Base-by-base conservation (phyloP, 495 filamentous ascomycete genomes). In the Penicillium chermesinum region DNA sequence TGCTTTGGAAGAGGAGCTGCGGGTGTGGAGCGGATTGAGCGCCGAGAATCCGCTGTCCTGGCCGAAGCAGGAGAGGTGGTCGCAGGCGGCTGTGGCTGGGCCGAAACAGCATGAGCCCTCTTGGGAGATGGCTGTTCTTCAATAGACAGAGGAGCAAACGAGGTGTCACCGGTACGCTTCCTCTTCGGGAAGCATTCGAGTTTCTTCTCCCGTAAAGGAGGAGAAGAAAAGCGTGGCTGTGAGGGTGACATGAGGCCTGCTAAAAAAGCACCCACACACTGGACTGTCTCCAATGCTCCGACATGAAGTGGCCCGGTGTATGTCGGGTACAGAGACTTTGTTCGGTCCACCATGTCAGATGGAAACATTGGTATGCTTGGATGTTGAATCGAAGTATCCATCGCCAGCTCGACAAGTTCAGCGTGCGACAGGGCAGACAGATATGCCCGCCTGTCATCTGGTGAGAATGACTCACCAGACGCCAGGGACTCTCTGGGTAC, bases 281-380 rank as follows among this genome's bases (percentile, higher is more conserved):
- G 38, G 20, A 7, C 4, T 20, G 17, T 40, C 38, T 44, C 13
- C 34, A 18, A 3, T 7, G 16, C 10, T 34, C 13, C 3, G 41
- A 4, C 2, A 27, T 10, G 9, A n/a, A 25, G 25, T 7, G 17
- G 41, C 22, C 18, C 15, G 14, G 25, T 15, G 5, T 25, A n/a
- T 8, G 10, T 14, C 25, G 20, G 10, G 39, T 25, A 12, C n/a
- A 7, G 7, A 18, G n/a, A 17, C 46, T 50, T 15, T 46, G 19
- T 38, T 61, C 14, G 60, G 43, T 7, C 54, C 37, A 10, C 53
- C 46, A 72, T 48, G 38, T 70, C 58, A 39, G 44, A 44, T 13
- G 73, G 71, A 45, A 73, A 75, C 42, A 76, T 68, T 0, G 69
- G 59, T 1, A 76, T 32, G 0, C 51, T 47, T 9, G 70, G 67